A percentile compares a stretch with the other conserved stretches of the same genome.
Evolutionary conservation across 352 stramenopile genomes (phyloP).

Genomic region (Phytophthora ohioensis): DNA sequence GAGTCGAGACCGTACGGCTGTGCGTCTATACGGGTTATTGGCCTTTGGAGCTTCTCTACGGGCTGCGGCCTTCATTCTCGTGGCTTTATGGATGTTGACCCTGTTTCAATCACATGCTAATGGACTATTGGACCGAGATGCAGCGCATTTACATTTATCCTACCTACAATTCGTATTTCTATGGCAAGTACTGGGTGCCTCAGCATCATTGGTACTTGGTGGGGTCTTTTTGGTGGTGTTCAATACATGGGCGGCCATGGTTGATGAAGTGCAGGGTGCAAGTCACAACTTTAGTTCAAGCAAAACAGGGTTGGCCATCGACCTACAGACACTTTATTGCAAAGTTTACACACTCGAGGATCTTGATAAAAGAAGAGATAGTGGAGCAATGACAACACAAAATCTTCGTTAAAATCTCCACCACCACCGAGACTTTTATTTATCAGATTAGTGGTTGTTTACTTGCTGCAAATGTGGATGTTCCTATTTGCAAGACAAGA

Average conservation of each 20-base stretch:
- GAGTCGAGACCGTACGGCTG: slow-evolving; percentile 54
- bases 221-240: slow-evolving; percentile 70
- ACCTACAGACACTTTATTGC: slow-evolving; percentile 23
- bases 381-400: slow-evolving; percentile 8
- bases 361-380: slow-evolving; percentile 31
- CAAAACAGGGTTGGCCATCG: slow-evolving; percentile 11
- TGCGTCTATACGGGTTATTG: slow-evolving; percentile 64
- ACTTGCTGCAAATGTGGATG: slow-evolving; percentile 56
- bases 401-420: slow-evolving; percentile 26
- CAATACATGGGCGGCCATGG: slow-evolving; percentile 74
- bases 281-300: background rate
- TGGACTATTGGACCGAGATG: slow-evolving; percentile 44
- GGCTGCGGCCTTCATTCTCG: slow-evolving; percentile 59
- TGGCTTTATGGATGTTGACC: slow-evolving; percentile 62
- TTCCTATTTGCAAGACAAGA: slow-evolving; percentile 51
- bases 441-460: slow-evolving; percentile 61
- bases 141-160: slow-evolving; percentile 59
- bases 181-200: slow-evolving; percentile 63
- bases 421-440: slow-evolving; percentile 60
- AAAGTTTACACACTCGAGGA: slow-evolving; percentile 37
- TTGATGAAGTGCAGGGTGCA: slow-evolving; percentile 57
- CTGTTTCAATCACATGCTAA: slow-evolving; percentile 44
- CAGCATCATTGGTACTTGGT: slow-evolving; percentile 53
- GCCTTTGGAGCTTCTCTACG: slow-evolving; percentile 54
- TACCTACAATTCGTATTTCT: slow-evolving; percentile 67